Base-by-base conservation (phyloP, 208 protist species). In the Crithidia expoeki region DNA sequence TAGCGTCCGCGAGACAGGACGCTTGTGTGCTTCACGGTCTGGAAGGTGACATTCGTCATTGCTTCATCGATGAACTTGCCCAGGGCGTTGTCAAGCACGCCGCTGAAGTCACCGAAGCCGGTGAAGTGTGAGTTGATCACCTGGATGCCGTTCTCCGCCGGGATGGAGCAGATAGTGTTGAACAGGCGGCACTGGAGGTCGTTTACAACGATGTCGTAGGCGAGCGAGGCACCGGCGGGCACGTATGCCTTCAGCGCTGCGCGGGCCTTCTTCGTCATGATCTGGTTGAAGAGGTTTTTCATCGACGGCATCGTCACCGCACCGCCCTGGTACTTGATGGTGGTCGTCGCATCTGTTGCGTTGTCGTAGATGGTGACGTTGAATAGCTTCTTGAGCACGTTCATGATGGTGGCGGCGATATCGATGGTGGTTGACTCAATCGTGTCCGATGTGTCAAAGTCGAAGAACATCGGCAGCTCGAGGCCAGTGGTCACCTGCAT, bases 361-460 rank as follows among this genome's bases (percentile, higher is more conserved):
- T 72, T 32, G 57, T 72, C 27, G 57, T 65, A 66, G 17, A 23
- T 66, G 32, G 60, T 52, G 32, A 59, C 40, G 56, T 63, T 52
- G 21, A 72, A 46, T 33, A 56, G 55, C 58, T 65, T 36, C 57
- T 64, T 59, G 2, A 47, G 12, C 28, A 30, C n/a, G 28, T 58
- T 53, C 3, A 30, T 51, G 57, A 59, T 33, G 34, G 30, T 5
- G 10, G 19, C 33, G 47, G 34, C 57, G 23, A 23, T 19, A 30
- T 59, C 67, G 36, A 59, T 72, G 56, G 47, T 19, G 11, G 36
- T 32, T 10, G 44, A 53, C 16, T 42, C 38, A 25, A 50, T 21
- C 12, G 40, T 25, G 46, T 44, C 21, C 10, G 53, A 49, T 1
- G 27, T 57, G 25, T 72, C 44, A 38, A 72, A 57, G 57, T 65